A percentile compares a stretch with the other conserved stretches of the same genome.
Conservation (phyloP, 176 grass and related monocot species). For the Calamus simplicifolius region DNA sequence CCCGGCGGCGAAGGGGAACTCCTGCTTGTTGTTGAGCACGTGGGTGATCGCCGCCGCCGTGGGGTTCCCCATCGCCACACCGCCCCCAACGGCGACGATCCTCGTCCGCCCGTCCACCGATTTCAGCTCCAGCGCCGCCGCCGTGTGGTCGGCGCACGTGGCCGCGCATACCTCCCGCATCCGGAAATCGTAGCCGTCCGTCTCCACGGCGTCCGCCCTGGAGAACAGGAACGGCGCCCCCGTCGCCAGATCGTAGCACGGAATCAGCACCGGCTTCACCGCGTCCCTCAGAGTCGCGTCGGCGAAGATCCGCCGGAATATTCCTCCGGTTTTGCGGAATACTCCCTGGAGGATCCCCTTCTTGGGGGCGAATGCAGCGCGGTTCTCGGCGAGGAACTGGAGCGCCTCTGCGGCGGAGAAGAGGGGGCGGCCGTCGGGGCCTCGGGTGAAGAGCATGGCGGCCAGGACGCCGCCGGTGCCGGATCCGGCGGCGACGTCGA, state of each 20-base stretch:
- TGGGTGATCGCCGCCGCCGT: conserved; percentile 93
- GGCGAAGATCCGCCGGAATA: conserved; percentile 31
- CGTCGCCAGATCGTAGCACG: conserved; percentile 80
- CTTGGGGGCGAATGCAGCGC: background rate
- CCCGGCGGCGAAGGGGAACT: conserved; percentile 56
- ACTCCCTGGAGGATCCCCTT: conserved; percentile 20
- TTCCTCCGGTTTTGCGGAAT: conserved; percentile 31
- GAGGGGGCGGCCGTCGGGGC: conserved; percentile 37
- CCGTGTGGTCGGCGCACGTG: conserved; percentile 44
- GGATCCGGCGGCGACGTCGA: conserved; percentile 76
- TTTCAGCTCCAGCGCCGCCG: conserved; percentile 31
- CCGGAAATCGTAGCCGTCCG: conserved; percentile 58
- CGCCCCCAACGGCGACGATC: conserved; percentile 62
- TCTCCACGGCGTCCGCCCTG: conserved; percentile 73
- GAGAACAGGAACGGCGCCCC: conserved; percentile 79
- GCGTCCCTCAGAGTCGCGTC: conserved; percentile 68
- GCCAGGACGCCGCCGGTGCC: conserved; percentile 84
- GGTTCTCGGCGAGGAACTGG: conserved; percentile 40
- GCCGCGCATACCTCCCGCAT: conserved; percentile 75
- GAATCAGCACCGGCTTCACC: conserved; percentile 64
- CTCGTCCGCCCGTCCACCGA: conserved; percentile 56
- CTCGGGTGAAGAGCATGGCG: conserved; percentile 67
- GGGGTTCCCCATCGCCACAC: conserved; percentile 70
- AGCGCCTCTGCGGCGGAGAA: conserved; percentile 79
- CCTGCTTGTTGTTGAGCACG: conserved; percentile 93